Evolutionary conservation across 164 flowering plant genomes (phyloP), one percentile per base, ranked within the genome.

Genomic region (Pachysandra terminalis): DNA sequence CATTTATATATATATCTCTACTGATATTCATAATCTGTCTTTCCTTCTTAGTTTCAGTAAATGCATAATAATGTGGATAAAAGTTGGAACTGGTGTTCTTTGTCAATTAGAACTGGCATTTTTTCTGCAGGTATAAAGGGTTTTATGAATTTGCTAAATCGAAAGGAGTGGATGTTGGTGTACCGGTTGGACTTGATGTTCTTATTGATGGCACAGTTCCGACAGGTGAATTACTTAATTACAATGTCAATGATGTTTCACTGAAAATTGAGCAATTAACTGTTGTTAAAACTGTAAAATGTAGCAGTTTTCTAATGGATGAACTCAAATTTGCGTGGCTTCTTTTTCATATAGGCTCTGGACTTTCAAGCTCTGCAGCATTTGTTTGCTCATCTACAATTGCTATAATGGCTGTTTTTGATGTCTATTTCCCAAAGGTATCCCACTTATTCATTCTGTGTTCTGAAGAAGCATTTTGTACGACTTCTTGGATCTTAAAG

Each of bases 291-390:
- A 21, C 35, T 26, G 26, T 0, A 23, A 24, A 23, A 14, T 5
- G 9, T 71, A 51, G 35, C 53, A 64, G 32, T 27, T 24, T 61
- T 66, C 1, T 32, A 23, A 49, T 2, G 7, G 52, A 21, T 26
- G 17, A 48, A 32, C 7, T 63, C 28, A 16, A 51, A n/a, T 35
- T 53, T 41, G 10, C 55, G 15, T n/a, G 49, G 15, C n/a, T 27
- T 71, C 45, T 65, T 71, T 4, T 57, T 65, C 37, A 61, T 67
- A 6, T 68, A 95, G 97, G 99, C 6, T 96, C 99, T 72, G 99
- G 99, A 49, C 67, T 96, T 32, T 96, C 99, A 63, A 96, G 98
- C 79, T 96, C 99, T 41, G 96, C 99, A 16, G 98, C 98, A 67
- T 91, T 96, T 82, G 99, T 96, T 69, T 96, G 99, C 73, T 87